These are phyloP conservation scores for Chamaecrista fasciculata DNA, from an alignment of 306 rosid genomes.

Conservation along the genomic window DNA sequence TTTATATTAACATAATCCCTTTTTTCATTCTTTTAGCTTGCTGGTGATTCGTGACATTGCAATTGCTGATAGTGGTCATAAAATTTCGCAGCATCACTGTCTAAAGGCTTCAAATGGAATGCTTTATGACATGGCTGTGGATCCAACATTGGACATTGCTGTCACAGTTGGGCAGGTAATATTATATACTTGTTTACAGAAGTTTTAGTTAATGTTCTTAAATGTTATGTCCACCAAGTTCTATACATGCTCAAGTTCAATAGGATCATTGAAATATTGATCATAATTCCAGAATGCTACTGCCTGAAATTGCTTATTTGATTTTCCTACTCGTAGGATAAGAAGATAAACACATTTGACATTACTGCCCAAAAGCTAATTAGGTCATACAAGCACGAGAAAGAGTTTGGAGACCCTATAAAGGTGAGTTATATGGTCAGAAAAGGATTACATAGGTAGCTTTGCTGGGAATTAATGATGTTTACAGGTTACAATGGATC, in stretches of 20 bases:
- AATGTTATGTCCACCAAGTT: conserved; percentile 19
- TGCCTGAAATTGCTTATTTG: conserved; percentile 28
- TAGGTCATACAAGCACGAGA: conserved; percentile 56
- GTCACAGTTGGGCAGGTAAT: conserved; percentile 82
- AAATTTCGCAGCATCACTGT: conserved; percentile 44
- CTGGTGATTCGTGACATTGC: conserved; percentile 57
- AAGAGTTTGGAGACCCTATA: conserved; percentile 66
- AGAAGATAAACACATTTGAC: conserved; percentile 67
- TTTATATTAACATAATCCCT: conserved; percentile 26
- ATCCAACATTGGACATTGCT: conserved; percentile 48
- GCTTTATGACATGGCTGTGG: conserved; percentile 74
- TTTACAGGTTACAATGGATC: conserved; percentile 68
- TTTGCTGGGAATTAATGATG: conserved; percentile 17
- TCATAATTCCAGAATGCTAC: conserved; percentile 14
- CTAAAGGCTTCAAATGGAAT: conserved; percentile 67
- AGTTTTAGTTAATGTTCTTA: conserved; percentile 1
- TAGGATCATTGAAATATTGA: conserved; percentile 14
- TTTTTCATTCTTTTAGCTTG: conserved; percentile 46
- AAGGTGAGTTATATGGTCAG: conserved; percentile 52
- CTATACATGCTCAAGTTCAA: not conserved
- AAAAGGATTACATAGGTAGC: conserved; percentile 13
- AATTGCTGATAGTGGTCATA: conserved; percentile 39
- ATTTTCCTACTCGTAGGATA: conserved; percentile 48
- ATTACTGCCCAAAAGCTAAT: conserved; percentile 53
- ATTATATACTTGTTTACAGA: conserved; percentile 17